Percentiles rank a stretch among this genome's conserved stretches.
Evolutionary conservation across 2,329 filamentous ascomycete genomes (phyloP).

Genomic region (Penicillium sp.): DNA sequence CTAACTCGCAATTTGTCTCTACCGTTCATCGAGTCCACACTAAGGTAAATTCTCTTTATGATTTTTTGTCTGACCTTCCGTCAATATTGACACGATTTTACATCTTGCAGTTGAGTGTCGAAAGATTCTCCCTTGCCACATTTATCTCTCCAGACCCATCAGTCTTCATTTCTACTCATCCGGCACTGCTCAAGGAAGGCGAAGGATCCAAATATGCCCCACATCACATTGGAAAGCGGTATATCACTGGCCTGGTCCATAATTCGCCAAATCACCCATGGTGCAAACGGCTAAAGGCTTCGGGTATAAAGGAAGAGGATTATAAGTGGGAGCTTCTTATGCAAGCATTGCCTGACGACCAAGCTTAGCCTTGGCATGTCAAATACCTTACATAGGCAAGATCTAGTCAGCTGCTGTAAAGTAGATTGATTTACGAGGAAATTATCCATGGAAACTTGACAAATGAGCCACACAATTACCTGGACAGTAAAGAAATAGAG

Average conservation of each 20-base stretch:
- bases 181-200: background rate
- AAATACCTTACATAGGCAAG: background rate
- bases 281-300: background rate
- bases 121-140: background rate
- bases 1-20: background rate
- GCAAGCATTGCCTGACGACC: background rate
- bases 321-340: background rate
- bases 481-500: no score
- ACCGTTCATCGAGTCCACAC: background rate
- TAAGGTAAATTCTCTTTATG: background rate
- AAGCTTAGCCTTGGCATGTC: background rate
- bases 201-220: background rate
- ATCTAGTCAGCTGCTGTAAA: background rate
- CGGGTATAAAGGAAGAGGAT: background rate
- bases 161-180: background rate
- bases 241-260: background rate
- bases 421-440: background rate
- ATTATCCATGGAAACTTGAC: background rate
- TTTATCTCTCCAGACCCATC: background rate
- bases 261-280: background rate
- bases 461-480: background rate
- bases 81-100: background rate
- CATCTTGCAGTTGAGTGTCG: background rate
- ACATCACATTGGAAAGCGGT: background rate
- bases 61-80: background rate